These are phyloP conservation scores for Fusarium caatingaense DNA, from an alignment of 2,329 filamentous ascomycete genomes.

Conservation along the genomic window DNA sequence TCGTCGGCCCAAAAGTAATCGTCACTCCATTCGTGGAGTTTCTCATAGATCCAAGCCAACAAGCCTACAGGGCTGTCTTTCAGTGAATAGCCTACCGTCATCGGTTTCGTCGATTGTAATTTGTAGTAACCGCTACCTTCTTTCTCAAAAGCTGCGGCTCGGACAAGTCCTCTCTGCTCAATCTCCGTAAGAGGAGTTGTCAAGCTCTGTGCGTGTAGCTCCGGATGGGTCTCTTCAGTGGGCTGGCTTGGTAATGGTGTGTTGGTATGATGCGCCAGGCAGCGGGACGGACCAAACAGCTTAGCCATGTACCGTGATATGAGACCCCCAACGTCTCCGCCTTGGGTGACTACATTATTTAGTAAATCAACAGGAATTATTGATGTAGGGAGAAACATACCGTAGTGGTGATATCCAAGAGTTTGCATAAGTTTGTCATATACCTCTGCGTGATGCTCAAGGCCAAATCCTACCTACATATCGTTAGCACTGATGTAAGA, in stretches of 20 bases:
- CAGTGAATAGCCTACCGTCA: not conserved
- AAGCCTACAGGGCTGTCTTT: not conserved
- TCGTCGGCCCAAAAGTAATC: not conserved
- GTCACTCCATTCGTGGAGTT: not conserved
- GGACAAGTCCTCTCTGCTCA: not conserved
- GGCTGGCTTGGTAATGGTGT: too few species aligned
- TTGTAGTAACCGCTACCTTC: not conserved
- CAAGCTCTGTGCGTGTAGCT: too few species aligned
- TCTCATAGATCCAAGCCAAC: not conserved
- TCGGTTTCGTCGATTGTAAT: not conserved
- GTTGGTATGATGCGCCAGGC: too few species aligned
- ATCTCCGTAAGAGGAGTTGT: too few species aligned
- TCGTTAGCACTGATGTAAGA: too few species aligned
- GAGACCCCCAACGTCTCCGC: not conserved
- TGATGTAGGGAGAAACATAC: too few species aligned
- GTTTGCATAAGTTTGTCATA: constrained; percentile 1
- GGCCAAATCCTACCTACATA: not conserved
- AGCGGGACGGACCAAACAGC: not conserved
- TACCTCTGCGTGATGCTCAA: not conserved
- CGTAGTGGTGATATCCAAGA: not conserved
- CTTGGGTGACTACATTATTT: not conserved
- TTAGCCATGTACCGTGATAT: not conserved
- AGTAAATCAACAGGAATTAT: too few species aligned
- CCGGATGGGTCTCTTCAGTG: too few species aligned
- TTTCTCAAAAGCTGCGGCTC: not conserved